These are phyloP conservation scores for Hypoxylon lienhwacheense DNA, from an alignment of 495 filamentous ascomycete genomes.

Conservation along the genomic window DNA sequence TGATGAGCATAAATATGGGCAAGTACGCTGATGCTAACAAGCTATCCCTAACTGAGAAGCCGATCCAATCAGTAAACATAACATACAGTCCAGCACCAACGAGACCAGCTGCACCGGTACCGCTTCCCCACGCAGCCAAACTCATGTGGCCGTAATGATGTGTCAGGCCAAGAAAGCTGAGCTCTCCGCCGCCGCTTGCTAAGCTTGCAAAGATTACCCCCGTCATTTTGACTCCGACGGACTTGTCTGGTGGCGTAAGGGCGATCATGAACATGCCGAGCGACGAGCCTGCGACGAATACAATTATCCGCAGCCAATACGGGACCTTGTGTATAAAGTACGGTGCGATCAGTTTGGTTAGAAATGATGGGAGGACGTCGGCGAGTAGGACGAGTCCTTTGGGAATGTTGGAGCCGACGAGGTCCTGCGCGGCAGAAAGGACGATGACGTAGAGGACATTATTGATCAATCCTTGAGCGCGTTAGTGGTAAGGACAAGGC, in stretches of 20 bases:
- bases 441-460: slow-evolving; percentile 98
- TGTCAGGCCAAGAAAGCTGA: slow-evolving; percentile 86
- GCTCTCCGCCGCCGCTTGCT: slow-evolving; percentile 80
- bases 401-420: slow-evolving; percentile 81
- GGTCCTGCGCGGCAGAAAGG: slow-evolving; percentile 91
- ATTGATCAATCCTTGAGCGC: slow-evolving; percentile 78
- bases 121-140: slow-evolving; percentile 88
- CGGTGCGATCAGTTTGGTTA: slow-evolving; percentile 83
- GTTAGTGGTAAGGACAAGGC: slow-evolving; percentile 18
- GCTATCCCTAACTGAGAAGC: slow-evolving; percentile 68
- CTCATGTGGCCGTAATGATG: slow-evolving; percentile 93
- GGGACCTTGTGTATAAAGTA: slow-evolving; percentile 90
- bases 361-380: slow-evolving; percentile 85
- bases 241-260: slow-evolving; percentile 64
- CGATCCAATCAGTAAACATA: slow-evolving; percentile 74
- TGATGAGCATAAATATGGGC: slow-evolving; percentile 78
- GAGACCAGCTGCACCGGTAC: slow-evolving; percentile 87
- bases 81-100: slow-evolving; percentile 87
- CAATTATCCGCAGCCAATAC: slow-evolving; percentile 71
- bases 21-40: slow-evolving; percentile 76
- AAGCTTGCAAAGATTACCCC: slow-evolving; percentile 86
- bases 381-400: slow-evolving; percentile 92
- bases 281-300: slow-evolving; percentile 71
- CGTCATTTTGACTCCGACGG: slow-evolving; percentile 72
- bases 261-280: slow-evolving; percentile 88